Percentiles rank a stretch among this genome's conserved stretches.
phyloP scores from a whole-genome alignment of 2,329 filamentous ascomycete genomes.

The Purpureocillium lavendulum region DNA sequence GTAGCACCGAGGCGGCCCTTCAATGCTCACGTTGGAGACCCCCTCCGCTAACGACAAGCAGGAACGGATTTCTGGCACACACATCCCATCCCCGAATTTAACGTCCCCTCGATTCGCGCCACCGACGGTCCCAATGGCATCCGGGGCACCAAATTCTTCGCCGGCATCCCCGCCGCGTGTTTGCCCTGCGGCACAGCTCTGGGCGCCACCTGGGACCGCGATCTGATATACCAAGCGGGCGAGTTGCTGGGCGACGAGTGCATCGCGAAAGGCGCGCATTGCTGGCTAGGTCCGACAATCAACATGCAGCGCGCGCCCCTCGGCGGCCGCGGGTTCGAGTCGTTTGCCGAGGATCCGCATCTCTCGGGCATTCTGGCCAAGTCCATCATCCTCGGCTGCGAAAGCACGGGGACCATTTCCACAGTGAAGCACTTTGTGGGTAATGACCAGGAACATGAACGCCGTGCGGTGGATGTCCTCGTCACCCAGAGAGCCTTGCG shows the following conservation, averaged over 20 bases:
- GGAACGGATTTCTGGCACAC: constrained; percentile 66
- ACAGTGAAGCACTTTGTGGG: constrained; percentile 54
- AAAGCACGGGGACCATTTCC: constrained; percentile 46
- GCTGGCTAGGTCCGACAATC: constrained; percentile 53
- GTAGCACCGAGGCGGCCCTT: constrained; percentile 15
- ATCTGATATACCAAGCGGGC: constrained; percentile 43
- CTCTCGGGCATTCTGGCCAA: constrained; percentile 46
- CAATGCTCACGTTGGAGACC: too few relatives aligned
- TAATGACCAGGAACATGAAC: constrained; percentile 52
- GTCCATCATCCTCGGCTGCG: constrained; percentile 44
- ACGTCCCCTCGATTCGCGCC: constrained; percentile 55
- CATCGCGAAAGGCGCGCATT: constrained; percentile 48
- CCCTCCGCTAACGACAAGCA: constrained; percentile 14
- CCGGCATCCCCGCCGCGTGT: constrained; percentile 49
- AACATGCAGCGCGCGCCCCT: constrained; percentile 55
- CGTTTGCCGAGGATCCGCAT: constrained; percentile 49
- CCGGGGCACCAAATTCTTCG: constrained; percentile 60
- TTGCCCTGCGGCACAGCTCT: constrained; percentile 52
- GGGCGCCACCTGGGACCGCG: constrained; percentile 48
- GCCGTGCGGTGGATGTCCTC: constrained; percentile 46
- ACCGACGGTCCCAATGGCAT: constrained; percentile 65
- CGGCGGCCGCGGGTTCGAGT: constrained; percentile 52
- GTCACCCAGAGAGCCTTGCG: constrained; percentile 47
- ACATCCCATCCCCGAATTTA: constrained; percentile 48
- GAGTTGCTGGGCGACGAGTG: constrained; percentile 44